Conservation (phyloP, 352 stramenopile genomes). For the Phytophthora litchii region DNA sequence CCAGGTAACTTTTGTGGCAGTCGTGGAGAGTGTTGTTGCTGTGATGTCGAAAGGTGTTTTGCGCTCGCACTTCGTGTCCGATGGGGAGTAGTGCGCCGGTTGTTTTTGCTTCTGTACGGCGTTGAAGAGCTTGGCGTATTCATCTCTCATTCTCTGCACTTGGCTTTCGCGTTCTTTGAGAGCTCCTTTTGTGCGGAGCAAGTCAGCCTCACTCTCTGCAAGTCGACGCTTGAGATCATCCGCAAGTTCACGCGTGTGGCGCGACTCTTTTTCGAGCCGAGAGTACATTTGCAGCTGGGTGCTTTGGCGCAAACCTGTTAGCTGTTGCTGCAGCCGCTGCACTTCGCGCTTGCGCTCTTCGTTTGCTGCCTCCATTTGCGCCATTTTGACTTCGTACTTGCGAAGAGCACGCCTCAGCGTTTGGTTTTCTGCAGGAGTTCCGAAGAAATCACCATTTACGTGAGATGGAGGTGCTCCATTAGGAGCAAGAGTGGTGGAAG, state of each 20-base stretch:
- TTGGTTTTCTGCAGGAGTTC: slow-evolving; percentile 55
- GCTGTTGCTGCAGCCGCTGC: slow-evolving; percentile 60
- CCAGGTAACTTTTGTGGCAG: slow-evolving; percentile 1
- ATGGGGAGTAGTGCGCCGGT: slow-evolving; percentile 23
- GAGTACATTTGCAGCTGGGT: slow-evolving; percentile 53
- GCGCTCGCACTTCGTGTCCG: slow-evolving; percentile 24
- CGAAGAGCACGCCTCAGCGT: slow-evolving; percentile 55
- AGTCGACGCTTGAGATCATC: slow-evolving; percentile 37
- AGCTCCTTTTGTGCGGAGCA: slow-evolving; percentile 51
- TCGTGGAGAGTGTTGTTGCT: slow-evolving; percentile 7
- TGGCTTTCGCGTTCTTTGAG: slow-evolving; percentile 59
- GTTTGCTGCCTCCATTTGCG: slow-evolving; percentile 44
- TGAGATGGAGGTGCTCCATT: slow-evolving; percentile 14
- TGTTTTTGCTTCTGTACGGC: slow-evolving; percentile 74
- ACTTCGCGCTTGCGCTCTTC: slow-evolving; percentile 49
- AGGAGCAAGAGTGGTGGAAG: not conserved
- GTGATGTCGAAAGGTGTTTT: slow-evolving; percentile 15
- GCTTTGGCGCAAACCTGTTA: slow-evolving; percentile 53
- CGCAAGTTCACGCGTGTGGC: slow-evolving; percentile 32
- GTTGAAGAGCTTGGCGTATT: slow-evolving; percentile 77
- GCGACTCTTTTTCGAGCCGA: slow-evolving; percentile 60
- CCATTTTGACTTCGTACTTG: slow-evolving; percentile 58
- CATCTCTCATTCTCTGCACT: slow-evolving; percentile 67
- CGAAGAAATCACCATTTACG: slow-evolving; percentile 27
- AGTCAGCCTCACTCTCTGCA: slow-evolving; percentile 49